Conservation (phyloP, 2,329 filamentous ascomycete genomes). For the Aspergillus novoparasiticus region DNA sequence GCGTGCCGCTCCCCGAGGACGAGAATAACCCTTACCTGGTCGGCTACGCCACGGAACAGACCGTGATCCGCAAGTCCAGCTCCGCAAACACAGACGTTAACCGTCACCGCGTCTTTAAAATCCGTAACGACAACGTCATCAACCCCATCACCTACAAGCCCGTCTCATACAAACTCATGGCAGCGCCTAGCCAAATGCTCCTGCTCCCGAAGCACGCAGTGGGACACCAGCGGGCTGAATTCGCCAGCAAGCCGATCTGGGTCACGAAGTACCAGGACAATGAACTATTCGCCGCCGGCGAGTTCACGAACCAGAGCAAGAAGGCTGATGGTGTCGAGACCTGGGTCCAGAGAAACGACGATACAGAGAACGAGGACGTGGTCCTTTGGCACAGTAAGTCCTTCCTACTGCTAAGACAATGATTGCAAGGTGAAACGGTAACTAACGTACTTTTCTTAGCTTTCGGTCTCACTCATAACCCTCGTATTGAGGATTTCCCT, state of each 20-base stretch:
- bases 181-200: constrained; percentile 61
- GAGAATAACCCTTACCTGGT: constrained; percentile 53
- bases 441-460: constrained; percentile 26
- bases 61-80: constrained; percentile 49
- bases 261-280: constrained; percentile 57
- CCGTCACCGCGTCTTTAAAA: constrained; percentile 59
- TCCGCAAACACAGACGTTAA: constrained; percentile 53
- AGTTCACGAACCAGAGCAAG: constrained; percentile 61
- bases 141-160: constrained; percentile 59
- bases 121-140: constrained; percentile 54
- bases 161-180: constrained; percentile 59
- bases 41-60: constrained; percentile 54
- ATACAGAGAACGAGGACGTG: constrained; percentile 51
- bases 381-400: constrained; percentile 43
- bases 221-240: constrained; percentile 55
- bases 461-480: constrained; percentile 65
- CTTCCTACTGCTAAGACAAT: constrained; percentile 19
- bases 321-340: constrained; percentile 56
- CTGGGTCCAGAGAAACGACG: constrained; percentile 52
- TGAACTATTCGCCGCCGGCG: constrained; percentile 57
- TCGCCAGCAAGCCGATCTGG: constrained; percentile 59
- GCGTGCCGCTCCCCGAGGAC: constrained; percentile 61
- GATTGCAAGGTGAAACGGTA: not conserved
- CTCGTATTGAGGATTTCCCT: constrained; percentile 67
- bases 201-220: constrained; percentile 53